A percentile compares a stretch with the other conserved stretches of the same genome.
These are phyloP conservation scores for Creolimax fragrantissima DNA, from an alignment of 78 protist species.

Conservation along the genomic window DNA sequence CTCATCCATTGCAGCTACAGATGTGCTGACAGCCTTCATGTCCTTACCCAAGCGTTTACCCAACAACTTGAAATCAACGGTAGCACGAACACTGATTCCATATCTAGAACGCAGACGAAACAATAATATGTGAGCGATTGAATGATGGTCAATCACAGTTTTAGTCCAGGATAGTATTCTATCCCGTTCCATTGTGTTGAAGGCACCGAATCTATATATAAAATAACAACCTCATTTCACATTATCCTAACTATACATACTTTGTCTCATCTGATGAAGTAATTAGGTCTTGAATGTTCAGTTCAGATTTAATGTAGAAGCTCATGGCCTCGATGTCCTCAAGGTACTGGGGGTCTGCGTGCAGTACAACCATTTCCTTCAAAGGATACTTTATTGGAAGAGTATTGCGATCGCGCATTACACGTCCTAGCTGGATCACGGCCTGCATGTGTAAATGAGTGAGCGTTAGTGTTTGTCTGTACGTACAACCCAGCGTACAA, in stretches of 20 bases:
- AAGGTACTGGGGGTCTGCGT: constrained; percentile 26
- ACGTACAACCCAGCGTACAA: too few species aligned
- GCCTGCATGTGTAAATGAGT: too few species aligned
- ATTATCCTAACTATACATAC: too few species aligned
- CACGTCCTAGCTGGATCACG: constrained; percentile 73
- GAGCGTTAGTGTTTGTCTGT: too few species aligned
- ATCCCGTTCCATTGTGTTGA: too few species aligned
- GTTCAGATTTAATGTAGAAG: constrained; percentile 49
- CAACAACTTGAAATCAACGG: not conserved
- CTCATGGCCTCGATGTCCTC: constrained; percentile 37
- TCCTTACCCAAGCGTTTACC: constrained; percentile 3
- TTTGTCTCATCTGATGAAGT: constrained; percentile 32
- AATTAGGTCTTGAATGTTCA: constrained; percentile 39
- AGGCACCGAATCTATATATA: too few species aligned
- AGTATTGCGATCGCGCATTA: constrained; percentile 65
- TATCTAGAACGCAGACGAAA: too few species aligned
- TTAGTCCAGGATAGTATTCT: too few species aligned
- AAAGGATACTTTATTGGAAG: constrained; percentile 66
- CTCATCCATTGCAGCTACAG: not conserved
- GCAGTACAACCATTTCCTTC: constrained; percentile 29
- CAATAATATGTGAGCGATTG: too few species aligned
- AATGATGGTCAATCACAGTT: too few species aligned
- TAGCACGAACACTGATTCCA: constrained; percentile 18
- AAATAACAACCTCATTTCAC: too few species aligned
- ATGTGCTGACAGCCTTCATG: not conserved